phyloP scores from a whole-genome alignment of 768 basidiomycete genomes.

The Amyloporia xantha region DNA sequence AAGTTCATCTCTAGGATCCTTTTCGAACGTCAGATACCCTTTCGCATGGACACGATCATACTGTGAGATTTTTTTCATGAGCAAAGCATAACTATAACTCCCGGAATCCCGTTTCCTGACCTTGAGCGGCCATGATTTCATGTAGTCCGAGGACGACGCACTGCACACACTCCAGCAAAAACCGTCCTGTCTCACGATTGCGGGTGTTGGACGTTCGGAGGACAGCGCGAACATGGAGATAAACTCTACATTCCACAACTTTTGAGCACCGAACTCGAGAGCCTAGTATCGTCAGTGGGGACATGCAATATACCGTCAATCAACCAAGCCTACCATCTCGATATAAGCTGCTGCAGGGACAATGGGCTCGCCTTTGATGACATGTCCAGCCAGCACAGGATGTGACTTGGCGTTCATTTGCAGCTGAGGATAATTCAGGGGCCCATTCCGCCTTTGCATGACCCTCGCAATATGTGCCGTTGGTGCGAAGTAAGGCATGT shows the following conservation, averaged over 20 bases:
- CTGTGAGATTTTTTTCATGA: constrained; percentile 2
- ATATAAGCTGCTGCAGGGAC: constrained; percentile 41
- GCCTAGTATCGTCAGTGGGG: no score
- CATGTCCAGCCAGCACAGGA: constrained; percentile 36
- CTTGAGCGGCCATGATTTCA: constrained; percentile 4
- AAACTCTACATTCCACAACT: constrained; percentile 22
- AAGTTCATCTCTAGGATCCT: not conserved
- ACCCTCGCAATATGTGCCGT: constrained; percentile 13
- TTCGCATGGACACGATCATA: constrained; percentile 8
- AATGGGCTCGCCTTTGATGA: constrained; percentile 38
- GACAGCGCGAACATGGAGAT: constrained; percentile 20
- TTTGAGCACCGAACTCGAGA: constrained; percentile 28
- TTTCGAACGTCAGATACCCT: no score
- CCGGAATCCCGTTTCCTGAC: not conserved
- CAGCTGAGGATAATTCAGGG: constrained; percentile 30
- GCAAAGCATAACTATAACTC: not conserved
- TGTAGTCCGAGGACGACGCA: constrained; percentile 8
- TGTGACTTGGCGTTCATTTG: constrained; percentile 32
- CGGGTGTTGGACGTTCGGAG: constrained; percentile 14
- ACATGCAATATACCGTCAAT: no score
- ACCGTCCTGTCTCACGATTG: constrained; percentile 17
- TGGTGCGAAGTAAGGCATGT: constrained; percentile 18
- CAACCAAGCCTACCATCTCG: constrained; percentile 32
- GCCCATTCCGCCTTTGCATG: constrained; percentile 24
- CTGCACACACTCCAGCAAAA: constrained; percentile 25